Base-by-base conservation (phyloP, 1,284 basidiomycete species). In the Rhodotorula sp. region DNA sequence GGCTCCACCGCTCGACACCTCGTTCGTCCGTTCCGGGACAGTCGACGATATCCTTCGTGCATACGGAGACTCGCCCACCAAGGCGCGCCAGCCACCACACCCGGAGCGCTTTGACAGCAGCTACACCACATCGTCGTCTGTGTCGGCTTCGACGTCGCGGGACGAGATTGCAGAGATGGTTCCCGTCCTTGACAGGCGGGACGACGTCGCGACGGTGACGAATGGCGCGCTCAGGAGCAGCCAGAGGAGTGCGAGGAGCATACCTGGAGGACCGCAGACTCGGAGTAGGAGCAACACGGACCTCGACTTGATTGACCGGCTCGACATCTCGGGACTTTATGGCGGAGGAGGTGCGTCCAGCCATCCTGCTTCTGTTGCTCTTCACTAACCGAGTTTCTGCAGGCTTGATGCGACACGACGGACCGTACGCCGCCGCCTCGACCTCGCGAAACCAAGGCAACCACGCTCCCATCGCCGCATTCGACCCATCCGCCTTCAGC, bases 321-420 rank as follows among this genome's bases (percentile, higher is more conserved):
- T 75, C 60, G 74, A 75, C 61, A 73, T 75, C 55, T 69, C 67
- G 20, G 74, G 74, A 1, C 53, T 75, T 20, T 75, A 75, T 44
- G 74, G 74, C 40, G 74, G 74, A 13, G 74, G 74, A 58, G 68
- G 73, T 75, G 57, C 28, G 71, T 59, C 31, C 6, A 20, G 16
- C 37, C n/a, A 7, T 24, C 47, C 13, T 3, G 0, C 37, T n/a
- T 26, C n/a, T 30, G 24, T n/a, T 48, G 40, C 1, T 10, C 28
- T n/a, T 31, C 59, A 18, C 24, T 18, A 5, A 0, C 8, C 2
- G 0, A 6, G 15, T 5, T 2, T 16, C 8, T 4, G 6, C 69
- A 75, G 74, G 65, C 30, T 67, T 75, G 28, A 46, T 65, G 11
- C 71, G 74, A 0, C 74, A 75, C 59, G 74, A 75, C 16, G 74